Evolutionary conservation across 257 asterid genomes (phyloP), one percentile per base, ranked within the genome.

Genomic region (Fraxinus cuspidata): DNA sequence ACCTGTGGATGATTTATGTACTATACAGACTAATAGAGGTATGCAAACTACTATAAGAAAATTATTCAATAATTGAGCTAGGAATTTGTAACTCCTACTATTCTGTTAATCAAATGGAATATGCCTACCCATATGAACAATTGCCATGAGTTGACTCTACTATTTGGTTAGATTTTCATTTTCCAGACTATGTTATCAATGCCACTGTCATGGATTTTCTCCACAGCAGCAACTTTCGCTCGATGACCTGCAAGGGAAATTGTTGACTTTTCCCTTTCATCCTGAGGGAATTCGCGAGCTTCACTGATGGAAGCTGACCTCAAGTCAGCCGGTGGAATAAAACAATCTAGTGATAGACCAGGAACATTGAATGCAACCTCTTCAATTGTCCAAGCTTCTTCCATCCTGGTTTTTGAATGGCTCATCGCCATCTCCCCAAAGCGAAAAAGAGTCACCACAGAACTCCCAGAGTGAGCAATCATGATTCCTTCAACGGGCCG

Each of bases 361-460:
- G 75, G 80, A 25, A 77, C 68, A 34, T 77, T 77, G 38, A 77
- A 77, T 7, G 75, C 80, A 0, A 77, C 80, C 70, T 77, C 80
- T 51, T 77, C 80, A 11, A 77, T 77, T 34, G 80, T 69, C 80
- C 80, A 77, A 42, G 38, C 60, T 77, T 77, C 80, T 77, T 69
- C 80, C 80, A 77, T 69, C 68, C 80, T 77, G 3, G 80, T 69
- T 18, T 70, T 77, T 0, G 80, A 69, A 23, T 77, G 80, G 58
- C 80, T 69, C 80, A 77, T 68, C 23, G 80, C 75, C 49, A 37
- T 69, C 23, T 77, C 80, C 3, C 80, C 80, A 51, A 77, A 77
- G 12, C 70, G 49, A 42, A 77, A 69, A 53, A 77, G 80, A 1
- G 80, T 77, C 18, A 69, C 80, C 69, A 77, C 75, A 1, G 80